Evolutionary conservation across 73 alveolate genomes (phyloP).

Genomic region (Urostyla sp.): DNA sequence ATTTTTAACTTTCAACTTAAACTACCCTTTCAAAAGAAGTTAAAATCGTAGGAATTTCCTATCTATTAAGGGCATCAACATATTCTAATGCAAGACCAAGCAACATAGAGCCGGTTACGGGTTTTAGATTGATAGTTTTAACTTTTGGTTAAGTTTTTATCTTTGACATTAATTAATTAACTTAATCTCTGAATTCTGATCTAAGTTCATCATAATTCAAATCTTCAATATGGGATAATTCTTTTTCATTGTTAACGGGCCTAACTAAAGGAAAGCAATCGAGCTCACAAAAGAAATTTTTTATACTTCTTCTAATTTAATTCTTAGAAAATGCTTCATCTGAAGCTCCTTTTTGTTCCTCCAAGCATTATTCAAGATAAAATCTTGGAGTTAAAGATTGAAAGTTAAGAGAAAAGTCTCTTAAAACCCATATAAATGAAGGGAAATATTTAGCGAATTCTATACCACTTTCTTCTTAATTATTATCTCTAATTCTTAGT

Average conservation of each 20-base stretch:
- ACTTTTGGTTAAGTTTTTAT: constrained; percentile 73
- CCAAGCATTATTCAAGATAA: constrained; percentile 87
- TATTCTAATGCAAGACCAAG: constrained; percentile 87
- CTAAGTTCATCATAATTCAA: constrained; percentile 80
- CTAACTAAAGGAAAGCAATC: constrained; percentile 91
- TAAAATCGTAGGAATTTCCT: constrained; percentile 85
- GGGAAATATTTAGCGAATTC: constrained; percentile 88
- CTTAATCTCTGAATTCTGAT: constrained; percentile 84
- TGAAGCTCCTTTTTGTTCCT: constrained; percentile 69
- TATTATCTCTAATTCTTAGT: constrained; percentile 37
- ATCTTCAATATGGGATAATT: constrained; percentile 83
- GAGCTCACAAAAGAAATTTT: constrained; percentile 79
- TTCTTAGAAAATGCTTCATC: constrained; percentile 85
- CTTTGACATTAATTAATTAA: constrained; percentile 75
- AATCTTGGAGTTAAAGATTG: constrained; percentile 83
- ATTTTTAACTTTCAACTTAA: constrained; percentile 52
- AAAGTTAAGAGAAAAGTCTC: constrained; percentile 93
- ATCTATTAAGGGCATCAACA: constrained; percentile 85
- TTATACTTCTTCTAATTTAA: constrained; percentile 78
- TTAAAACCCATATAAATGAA: constrained; percentile 89
- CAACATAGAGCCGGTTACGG: constrained; percentile 87
- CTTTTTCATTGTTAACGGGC: constrained; percentile 86
- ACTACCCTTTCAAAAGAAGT: constrained; percentile 59
- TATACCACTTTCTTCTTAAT: constrained; percentile 54
- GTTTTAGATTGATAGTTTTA: constrained; percentile 76